These are phyloP conservation scores for Hypoxylon sp. DNA, from an alignment of 2,329 filamentous ascomycete species.

Conservation along the genomic window DNA sequence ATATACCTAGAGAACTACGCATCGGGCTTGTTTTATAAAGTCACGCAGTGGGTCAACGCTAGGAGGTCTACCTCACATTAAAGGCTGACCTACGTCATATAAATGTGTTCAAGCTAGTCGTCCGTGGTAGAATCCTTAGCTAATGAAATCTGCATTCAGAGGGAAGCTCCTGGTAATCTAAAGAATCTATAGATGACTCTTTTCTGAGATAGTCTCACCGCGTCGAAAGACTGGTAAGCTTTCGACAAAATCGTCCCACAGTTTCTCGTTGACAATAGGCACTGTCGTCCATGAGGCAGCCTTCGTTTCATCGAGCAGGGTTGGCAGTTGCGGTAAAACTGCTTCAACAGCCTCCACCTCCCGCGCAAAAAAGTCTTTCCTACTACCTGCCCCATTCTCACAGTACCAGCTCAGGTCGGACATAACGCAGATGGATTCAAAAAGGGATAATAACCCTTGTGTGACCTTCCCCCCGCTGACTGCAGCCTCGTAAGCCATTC, in stretches of 20 bases:
- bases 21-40: too few relatives aligned
- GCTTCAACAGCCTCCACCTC: conserved; percentile 9
- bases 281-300: conserved; percentile 9
- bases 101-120: too few relatives aligned
- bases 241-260: conserved; percentile 8
- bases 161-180: too few relatives aligned
- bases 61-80: too few relatives aligned
- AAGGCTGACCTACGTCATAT: too few relatives aligned
- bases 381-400: neutral
- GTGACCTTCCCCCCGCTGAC: neutral
- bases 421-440: conserved; percentile 18
- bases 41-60: too few relatives aligned
- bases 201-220: neutral
- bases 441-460: neutral
- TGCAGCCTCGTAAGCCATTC: conserved; percentile 53
- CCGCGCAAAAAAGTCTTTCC: neutral
- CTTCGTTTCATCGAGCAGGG: conserved; percentile 3
- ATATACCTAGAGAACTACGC: too few relatives aligned
- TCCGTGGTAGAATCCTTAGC: too few relatives aligned
- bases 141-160: too few relatives aligned
- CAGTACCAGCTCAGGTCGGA: conserved; percentile 15
- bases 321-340: conserved; percentile 3
- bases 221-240: conserved; percentile 7
- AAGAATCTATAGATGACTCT: conserved; percentile 3
- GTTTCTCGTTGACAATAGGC: neutral